phyloP scores from a whole-genome alignment of 1,139 yeast species.

The Nakaseomyces glabratus region DNA sequence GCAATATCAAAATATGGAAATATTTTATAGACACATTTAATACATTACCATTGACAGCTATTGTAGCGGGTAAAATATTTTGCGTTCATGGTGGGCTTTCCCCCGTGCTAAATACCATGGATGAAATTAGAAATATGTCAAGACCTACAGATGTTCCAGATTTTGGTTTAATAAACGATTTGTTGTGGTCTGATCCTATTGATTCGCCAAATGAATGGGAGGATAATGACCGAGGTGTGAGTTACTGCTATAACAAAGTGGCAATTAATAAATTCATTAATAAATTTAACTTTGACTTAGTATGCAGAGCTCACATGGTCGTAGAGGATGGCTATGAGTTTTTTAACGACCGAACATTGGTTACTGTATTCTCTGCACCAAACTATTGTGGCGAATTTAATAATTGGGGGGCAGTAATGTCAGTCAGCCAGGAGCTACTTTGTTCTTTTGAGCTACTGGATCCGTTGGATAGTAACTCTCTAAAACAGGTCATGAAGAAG shows the following conservation, averaged over 20 bases:
- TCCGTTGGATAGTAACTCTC: slow-evolving; percentile 82
- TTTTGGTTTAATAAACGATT: slow-evolving; percentile 87
- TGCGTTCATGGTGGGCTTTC: slow-evolving; percentile 98
- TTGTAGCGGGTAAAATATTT: slow-evolving; percentile 91
- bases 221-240: slow-evolving; percentile 95
- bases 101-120: slow-evolving; percentile 94
- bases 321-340: slow-evolving; percentile 98
- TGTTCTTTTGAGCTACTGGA: slow-evolving; percentile 96
- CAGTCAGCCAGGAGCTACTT: slow-evolving; percentile 87
- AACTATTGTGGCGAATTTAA: slow-evolving; percentile 97
- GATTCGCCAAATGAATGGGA: slow-evolving; percentile 97
- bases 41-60: slow-evolving; percentile 95
- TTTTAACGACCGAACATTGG: slow-evolving; percentile 87
- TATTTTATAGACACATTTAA: slow-evolving; percentile 97
- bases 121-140: slow-evolving; percentile 95
- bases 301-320: slow-evolving; percentile 96
- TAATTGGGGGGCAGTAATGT: slow-evolving; percentile 98
- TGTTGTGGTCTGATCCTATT: slow-evolving; percentile 96
- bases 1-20: slow-evolving; percentile 94
- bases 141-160: slow-evolving; percentile 98
- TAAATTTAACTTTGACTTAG: slow-evolving; percentile 92
- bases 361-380: slow-evolving; percentile 89
- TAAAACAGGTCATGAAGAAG: slow-evolving; percentile 79
- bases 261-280: slow-evolving; percentile 89
- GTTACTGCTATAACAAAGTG: slow-evolving; percentile 96